phyloP scores from a whole-genome alignment of 2,329 filamentous ascomycete species.

The Pseudocercospora pini-densiflorae region DNA sequence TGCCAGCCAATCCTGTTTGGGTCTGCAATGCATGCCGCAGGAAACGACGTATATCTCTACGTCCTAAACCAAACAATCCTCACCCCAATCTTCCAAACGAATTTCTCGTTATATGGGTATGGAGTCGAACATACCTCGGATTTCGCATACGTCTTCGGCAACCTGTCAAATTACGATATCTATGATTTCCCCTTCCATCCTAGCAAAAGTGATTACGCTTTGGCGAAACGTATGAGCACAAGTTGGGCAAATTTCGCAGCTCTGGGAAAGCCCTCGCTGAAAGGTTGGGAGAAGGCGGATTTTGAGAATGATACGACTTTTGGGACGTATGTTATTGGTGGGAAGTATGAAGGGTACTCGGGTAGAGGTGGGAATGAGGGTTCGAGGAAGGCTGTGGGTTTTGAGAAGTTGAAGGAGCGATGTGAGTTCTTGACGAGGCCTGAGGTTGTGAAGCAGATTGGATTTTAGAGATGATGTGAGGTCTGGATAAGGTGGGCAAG shows the following conservation, averaged over 20 bases:
- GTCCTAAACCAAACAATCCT: slow-evolving; percentile 61
- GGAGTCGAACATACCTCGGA: slow-evolving; percentile 59
- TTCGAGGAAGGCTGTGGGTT: slow-evolving; percentile 31
- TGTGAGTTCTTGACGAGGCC: slow-evolving; percentile 54
- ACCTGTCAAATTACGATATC: slow-evolving; percentile 48
- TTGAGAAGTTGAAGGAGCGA: slow-evolving; percentile 52
- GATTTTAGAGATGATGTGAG: neutral
- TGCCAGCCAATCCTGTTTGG: slow-evolving; percentile 55
- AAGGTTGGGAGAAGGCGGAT: slow-evolving; percentile 49
- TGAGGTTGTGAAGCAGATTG: slow-evolving; percentile 47
- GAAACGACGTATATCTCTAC: slow-evolving; percentile 54
- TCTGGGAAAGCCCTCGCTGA: slow-evolving; percentile 46
- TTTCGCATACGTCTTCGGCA: slow-evolving; percentile 57
- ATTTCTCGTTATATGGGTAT: slow-evolving; percentile 43
- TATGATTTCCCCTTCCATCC: slow-evolving; percentile 41
- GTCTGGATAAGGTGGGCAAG: neutral
- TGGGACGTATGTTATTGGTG: slow-evolving; percentile 52
- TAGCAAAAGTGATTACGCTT: slow-evolving; percentile 45
- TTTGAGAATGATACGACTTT: slow-evolving; percentile 27
- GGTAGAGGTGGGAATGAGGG: slow-evolving; percentile 44
- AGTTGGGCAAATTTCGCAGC: slow-evolving; percentile 56
- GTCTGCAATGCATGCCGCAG: slow-evolving; percentile 44
- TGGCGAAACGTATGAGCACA: slow-evolving; percentile 48
- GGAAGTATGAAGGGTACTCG: slow-evolving; percentile 50
- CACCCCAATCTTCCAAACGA: slow-evolving; percentile 46